Evolutionary conservation across 2,329 filamentous ascomycete species (phyloP), one percentile per base, ranked within the genome.

Genomic region (Talaromyces sp.): DNA sequence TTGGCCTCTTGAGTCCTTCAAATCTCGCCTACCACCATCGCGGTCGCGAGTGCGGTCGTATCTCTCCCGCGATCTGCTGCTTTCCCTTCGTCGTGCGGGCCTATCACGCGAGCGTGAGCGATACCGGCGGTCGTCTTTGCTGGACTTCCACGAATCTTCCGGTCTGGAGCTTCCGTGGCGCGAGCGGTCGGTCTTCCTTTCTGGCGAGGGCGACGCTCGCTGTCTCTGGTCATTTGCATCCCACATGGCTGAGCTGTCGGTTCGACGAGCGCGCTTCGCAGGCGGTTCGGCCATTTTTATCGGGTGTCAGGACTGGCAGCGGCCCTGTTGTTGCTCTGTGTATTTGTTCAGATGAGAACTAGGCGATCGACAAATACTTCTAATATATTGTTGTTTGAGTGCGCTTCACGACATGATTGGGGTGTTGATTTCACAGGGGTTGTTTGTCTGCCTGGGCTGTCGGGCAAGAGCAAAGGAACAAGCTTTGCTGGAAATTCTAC

Each of bases 171-270:
- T 72, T 69, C 68, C 78, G 72, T 68, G 72, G 61, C 69, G 70
- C 62, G 69, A 75, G 62, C 61, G 59, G 10, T 69, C 70, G 59
- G 68, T 65, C 25, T 68, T 71, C 59, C 66, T 60, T 33, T 71
- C 75, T 47, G 67, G 63, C 17, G 70, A 68, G 53, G 68, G 69
- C 22, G 68, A 64, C 9, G 67, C 67, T 39, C 67, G 69, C 30
- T 68, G 65, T 30, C 65, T 67, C 22, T 67, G 71, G 47, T 77
- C 73, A 58, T 75, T 73, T 61, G 72, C 69, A 64, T 89, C 86
- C 84, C 85, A 85, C 81, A 85, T 85, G 58, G 84, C 79, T 57
- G 82, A 82, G 72, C 82, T 85, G 66, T 88, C 85, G n/a, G 79
- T 79, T 55, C 79, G 74, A 62, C 80, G 78, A 22, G 79, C 71